Conservation (phyloP, 768 basidiomycete species). For the Leucosporidium creatinivorum region DNA sequence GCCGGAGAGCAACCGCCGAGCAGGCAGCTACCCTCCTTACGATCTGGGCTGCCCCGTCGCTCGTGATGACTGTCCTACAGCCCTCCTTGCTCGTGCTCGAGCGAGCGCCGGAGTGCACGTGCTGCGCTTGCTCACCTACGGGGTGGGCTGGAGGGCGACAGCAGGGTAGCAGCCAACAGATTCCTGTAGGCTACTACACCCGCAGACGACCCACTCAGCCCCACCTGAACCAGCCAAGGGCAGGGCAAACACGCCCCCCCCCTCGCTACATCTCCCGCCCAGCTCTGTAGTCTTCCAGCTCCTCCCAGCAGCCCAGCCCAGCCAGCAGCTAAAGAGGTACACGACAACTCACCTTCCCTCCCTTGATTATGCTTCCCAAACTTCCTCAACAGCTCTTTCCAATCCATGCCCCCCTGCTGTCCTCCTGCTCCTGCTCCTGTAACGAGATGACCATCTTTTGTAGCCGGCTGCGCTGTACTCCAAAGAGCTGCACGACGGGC, state of each 20-base stretch:
- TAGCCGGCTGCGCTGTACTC: neutral
- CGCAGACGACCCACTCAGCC: too few relatives aligned
- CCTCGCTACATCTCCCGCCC: neutral
- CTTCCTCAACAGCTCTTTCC: constrained; percentile 27
- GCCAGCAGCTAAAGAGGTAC: neutral
- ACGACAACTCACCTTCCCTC: constrained; percentile 2
- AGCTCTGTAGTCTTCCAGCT: neutral
- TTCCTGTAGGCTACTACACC: too few relatives aligned
- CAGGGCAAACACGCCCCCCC: neutral
- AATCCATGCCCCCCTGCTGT: constrained; percentile 5
- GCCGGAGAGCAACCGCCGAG: too few relatives aligned
- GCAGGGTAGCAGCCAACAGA: too few relatives aligned
- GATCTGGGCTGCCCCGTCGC: too few relatives aligned
- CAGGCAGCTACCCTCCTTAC: too few relatives aligned
- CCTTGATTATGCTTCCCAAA: constrained; percentile 22
- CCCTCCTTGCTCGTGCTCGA: too few relatives aligned
- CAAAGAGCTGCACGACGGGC: neutral
- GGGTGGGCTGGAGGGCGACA: too few relatives aligned
- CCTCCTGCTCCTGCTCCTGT: neutral
- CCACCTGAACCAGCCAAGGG: too few relatives aligned
- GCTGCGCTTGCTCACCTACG: too few relatives aligned
- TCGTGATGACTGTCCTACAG: too few relatives aligned
- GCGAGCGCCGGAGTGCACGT: too few relatives aligned
- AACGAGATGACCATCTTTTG: neutral
- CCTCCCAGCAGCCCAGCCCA: neutral